Evolutionary conservation across 768 basidiomycete species (phyloP).

Genomic region (Suillus spraguei): DNA sequence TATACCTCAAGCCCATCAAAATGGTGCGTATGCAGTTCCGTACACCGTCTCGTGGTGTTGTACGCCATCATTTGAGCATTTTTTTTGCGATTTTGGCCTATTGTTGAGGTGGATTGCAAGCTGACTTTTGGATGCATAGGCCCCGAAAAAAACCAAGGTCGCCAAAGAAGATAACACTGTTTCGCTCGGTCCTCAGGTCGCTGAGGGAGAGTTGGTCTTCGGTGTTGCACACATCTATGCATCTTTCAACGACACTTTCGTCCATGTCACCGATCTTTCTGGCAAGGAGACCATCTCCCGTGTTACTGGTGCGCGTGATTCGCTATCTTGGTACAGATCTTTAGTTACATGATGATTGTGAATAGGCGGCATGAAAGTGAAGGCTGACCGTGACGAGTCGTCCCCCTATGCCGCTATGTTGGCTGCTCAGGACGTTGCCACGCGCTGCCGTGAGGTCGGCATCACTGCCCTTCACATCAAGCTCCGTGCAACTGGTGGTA

Average conservation of each 20-base stretch:
- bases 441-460: conserved; percentile 97
- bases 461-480: conserved; percentile 99
- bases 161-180: conserved; percentile 82
- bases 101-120: conserved; percentile 48
- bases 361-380: conserved; percentile 98
- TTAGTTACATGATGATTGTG: neutral
- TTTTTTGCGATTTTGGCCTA: conserved; percentile 11
- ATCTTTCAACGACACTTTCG: conserved; percentile 99
- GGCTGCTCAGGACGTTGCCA: conserved; percentile 95
- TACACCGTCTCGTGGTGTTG: neutral
- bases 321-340: neutral
- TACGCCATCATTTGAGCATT: neutral
- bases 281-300: conserved; percentile 99
- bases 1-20: conserved; percentile 34
- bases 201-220: conserved; percentile 95
- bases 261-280: conserved; percentile 97
- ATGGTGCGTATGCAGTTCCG: conserved; percentile 38
- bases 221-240: conserved; percentile 99
- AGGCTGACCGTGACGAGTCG: conserved; percentile 99
- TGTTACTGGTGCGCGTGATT: conserved; percentile 75
- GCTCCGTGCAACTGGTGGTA: conserved; percentile 97
- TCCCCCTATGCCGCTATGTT: conserved; percentile 98
- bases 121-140: conserved; percentile 64
- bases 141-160: conserved; percentile 82
- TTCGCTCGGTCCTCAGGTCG: conserved; percentile 93